Conservation (phyloP, 139 green algal species). For the Dunaliella primolecta region DNA sequence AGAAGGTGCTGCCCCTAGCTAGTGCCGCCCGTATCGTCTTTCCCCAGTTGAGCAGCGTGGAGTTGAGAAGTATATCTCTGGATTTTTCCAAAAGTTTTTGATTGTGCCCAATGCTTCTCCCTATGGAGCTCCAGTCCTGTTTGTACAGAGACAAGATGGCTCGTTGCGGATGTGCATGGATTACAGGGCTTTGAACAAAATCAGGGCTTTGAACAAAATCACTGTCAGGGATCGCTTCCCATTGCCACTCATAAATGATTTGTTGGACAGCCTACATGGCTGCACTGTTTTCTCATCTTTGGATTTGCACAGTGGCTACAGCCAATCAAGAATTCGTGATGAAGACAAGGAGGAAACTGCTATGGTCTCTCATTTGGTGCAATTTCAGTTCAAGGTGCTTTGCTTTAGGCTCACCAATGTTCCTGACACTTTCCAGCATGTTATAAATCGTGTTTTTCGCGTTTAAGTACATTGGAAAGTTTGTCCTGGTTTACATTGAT, state of each 20-base stretch:
- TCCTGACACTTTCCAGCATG: slow-evolving; percentile 43
- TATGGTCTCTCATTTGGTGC: slow-evolving; percentile 23
- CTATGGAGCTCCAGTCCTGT: slow-evolving; percentile 8
- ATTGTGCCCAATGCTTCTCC: slow-evolving; percentile 11
- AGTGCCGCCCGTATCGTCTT: too few species aligned
- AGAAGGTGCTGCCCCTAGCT: too few species aligned
- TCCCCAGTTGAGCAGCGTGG: too few species aligned
- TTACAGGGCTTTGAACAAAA: slow-evolving; percentile 32
- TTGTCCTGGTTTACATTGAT: slow-evolving; percentile 55
- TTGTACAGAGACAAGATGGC: slow-evolving; percentile 39
- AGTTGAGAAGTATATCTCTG: background rate
- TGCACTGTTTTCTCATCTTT: slow-evolving; percentile 38
- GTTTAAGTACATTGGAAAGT: slow-evolving; percentile 25
- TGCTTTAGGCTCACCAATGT: slow-evolving; percentile 39
- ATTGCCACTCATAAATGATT: slow-evolving; percentile 43
- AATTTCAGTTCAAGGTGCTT: slow-evolving; percentile 30
- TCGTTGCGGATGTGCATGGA: slow-evolving; percentile 44
- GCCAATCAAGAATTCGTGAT: slow-evolving; percentile 27
- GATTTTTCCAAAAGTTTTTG: background rate
- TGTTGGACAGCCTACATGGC: slow-evolving; percentile 39
- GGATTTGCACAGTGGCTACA: slow-evolving; percentile 43
- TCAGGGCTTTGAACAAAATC: too few species aligned
- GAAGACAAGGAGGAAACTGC: slow-evolving; percentile 36
- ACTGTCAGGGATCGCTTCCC: slow-evolving; percentile 31
- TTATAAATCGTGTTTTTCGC: slow-evolving; percentile 51